Percentiles rank a stretch among this genome's conserved stretches.
Conservation (phyloP, 257 asterid species). For the Solanum etuberosum region DNA sequence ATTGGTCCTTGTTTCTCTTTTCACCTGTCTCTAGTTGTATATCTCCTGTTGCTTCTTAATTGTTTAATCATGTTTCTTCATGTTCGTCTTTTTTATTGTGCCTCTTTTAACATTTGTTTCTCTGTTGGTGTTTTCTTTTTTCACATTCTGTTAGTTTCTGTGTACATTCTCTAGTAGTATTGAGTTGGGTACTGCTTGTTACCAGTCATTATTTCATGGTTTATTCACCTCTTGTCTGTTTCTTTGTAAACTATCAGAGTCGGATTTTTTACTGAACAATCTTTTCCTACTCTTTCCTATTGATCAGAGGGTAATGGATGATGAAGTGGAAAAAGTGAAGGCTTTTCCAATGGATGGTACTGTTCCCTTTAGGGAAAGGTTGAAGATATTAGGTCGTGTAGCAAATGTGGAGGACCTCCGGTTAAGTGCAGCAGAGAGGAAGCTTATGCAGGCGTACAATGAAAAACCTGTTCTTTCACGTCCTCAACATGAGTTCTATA, state of each 20-base stretch:
- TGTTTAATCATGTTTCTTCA: background rate
- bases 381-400: constrained; percentile 78
- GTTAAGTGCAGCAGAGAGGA: constrained; percentile 81
- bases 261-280: background rate
- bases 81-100: background rate
- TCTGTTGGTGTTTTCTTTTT: background rate
- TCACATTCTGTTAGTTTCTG: background rate
- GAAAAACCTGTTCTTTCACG: constrained; percentile 98
- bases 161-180: background rate
- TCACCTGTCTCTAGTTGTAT: background rate
- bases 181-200: background rate
- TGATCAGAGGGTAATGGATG: constrained; percentile 56
- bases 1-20: background rate
- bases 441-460: constrained; percentile 83
- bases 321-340: constrained; percentile 70
- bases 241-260: background rate
- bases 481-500: constrained; percentile 85
- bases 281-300: background rate
- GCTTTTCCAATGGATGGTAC: constrained; percentile 36
- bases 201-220: background rate
- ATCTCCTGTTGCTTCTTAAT: background rate
- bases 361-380: background rate
- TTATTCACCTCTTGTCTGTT: background rate
- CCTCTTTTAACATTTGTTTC: background rate
- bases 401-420: constrained; percentile 84